Evolutionary conservation across 371 early-diverging fungal species (phyloP).

Genomic region (Mortierella polycephala): DNA sequence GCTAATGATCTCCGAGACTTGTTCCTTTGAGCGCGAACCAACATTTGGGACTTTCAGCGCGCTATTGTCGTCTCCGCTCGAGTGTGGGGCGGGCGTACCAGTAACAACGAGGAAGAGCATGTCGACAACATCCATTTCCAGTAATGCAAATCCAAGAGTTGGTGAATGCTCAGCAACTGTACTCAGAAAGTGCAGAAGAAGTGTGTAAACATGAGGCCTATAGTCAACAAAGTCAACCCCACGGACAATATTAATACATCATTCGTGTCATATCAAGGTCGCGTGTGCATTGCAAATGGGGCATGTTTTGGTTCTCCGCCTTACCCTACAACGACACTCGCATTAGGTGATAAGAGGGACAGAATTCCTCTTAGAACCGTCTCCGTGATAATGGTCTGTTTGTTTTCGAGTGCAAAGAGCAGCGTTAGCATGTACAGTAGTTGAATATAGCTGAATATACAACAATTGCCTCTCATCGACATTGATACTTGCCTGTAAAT

Average conservation of each 20-base stretch:
- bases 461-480: background rate
- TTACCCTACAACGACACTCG: conserved; percentile 42
- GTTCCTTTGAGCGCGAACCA: conserved; percentile 59
- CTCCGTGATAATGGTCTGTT: conserved; percentile 56
- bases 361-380: conserved; percentile 46
- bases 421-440: background rate
- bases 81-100: conserved; percentile 51
- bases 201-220: conserved; percentile 66
- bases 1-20: conserved; percentile 61
- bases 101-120: conserved; percentile 69
- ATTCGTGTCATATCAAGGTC: background rate
- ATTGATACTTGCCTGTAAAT: conserved; percentile 57
- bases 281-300: no score
- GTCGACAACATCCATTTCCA: conserved; percentile 67
- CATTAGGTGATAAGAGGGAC: conserved; percentile 32
- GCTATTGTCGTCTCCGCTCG: conserved; percentile 24
- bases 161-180: conserved; percentile 72
- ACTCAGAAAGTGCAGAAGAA: conserved; percentile 71
- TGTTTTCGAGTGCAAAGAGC: no score
- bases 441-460: background rate
- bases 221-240: conserved; percentile 1
- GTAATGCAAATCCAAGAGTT: conserved; percentile 62
- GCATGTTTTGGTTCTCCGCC: background rate
- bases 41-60: conserved; percentile 51
- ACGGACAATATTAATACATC: background rate